These are phyloP conservation scores for Thalassiosira gravida DNA, from an alignment of 352 stramenopile genomes.

Conservation along the genomic window DNA sequence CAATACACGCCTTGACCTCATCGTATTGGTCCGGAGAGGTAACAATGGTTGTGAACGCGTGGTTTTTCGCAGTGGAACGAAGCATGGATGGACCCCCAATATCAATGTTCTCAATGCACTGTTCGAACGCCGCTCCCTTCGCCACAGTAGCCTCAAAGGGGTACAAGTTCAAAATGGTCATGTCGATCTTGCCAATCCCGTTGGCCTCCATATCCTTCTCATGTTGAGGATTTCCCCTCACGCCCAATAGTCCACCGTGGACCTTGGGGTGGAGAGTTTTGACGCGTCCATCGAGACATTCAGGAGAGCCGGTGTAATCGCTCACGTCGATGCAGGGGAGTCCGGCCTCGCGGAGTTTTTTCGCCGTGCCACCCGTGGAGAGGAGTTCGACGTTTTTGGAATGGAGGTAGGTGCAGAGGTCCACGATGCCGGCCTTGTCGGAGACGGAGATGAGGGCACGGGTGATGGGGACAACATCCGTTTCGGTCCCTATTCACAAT, in stretches of 20 bases:
- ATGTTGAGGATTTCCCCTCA: slow-evolving; percentile 95
- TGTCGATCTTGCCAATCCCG: slow-evolving; percentile 96
- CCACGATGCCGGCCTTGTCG: slow-evolving; percentile 97
- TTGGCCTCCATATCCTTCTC: slow-evolving; percentile 95
- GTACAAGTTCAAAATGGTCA: slow-evolving; percentile 99
- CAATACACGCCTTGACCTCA: slow-evolving; percentile 90
- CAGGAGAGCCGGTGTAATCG: slow-evolving; percentile 95
- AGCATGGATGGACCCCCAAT: slow-evolving; percentile 99
- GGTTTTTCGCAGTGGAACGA: slow-evolving; percentile 98
- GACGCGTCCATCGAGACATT: slow-evolving; percentile 99
- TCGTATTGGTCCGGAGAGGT: slow-evolving; percentile 95
- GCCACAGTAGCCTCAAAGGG: slow-evolving; percentile 97
- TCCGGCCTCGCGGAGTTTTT: slow-evolving; percentile 93
- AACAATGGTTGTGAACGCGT: slow-evolving; percentile 96
- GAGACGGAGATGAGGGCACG: slow-evolving; percentile 98
- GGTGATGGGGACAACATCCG: slow-evolving; percentile 91
- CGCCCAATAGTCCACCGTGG: slow-evolving; percentile 96
- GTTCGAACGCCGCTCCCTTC: slow-evolving; percentile 92
- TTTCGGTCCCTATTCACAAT: slow-evolving; percentile 62
- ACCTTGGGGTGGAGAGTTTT: slow-evolving; percentile 99
- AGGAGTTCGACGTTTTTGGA: slow-evolving; percentile 93
- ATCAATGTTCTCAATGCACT: slow-evolving; percentile 99
- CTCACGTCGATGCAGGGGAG: slow-evolving; percentile 95
- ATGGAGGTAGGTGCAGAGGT: slow-evolving; percentile 93
- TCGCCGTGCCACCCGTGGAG: slow-evolving; percentile 97